Evolutionary conservation across 495 filamentous ascomycete genomes (phyloP).

Genomic region (Penicillium pancosmium): DNA sequence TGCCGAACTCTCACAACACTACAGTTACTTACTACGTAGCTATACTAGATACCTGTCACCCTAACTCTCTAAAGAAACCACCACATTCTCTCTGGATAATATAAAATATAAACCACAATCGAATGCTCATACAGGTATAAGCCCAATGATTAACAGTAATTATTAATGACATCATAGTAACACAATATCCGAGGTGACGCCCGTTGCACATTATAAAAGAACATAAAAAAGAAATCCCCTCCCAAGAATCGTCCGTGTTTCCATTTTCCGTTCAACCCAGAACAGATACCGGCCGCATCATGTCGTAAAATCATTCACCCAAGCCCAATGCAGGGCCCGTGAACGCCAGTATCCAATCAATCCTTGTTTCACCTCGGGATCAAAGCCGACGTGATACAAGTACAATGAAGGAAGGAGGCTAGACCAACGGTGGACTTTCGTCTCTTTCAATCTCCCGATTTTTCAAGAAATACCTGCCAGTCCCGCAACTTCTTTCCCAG

Average conservation of each 20-base stretch:
- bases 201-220: conserved; percentile 8
- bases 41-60: too few species aligned
- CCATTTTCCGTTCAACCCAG: neutral
- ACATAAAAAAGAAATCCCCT: neutral
- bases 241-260: neutral
- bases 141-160: conserved; percentile 15
- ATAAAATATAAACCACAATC: conserved; percentile 7
- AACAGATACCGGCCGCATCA: neutral
- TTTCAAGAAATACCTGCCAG: neutral
- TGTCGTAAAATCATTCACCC: conserved; percentile 2
- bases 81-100: neutral
- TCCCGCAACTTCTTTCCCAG: too few species aligned
- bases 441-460: neutral
- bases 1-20: too few species aligned
- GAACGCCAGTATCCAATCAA: neutral
- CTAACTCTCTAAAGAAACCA: too few species aligned
- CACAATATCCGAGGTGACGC: conserved; percentile 6
- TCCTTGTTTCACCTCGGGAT: neutral
- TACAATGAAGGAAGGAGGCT: neutral
- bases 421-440: neutral
- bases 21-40: too few species aligned
- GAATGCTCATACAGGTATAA: conserved; percentile 13
- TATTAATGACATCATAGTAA: conserved; percentile 29
- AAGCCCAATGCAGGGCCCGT: neutral
- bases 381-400: conserved; percentile 1